Evolutionary conservation across 2,329 filamentous ascomycete genomes (phyloP).

Genomic region (Dactylellina cionopaga): DNA sequence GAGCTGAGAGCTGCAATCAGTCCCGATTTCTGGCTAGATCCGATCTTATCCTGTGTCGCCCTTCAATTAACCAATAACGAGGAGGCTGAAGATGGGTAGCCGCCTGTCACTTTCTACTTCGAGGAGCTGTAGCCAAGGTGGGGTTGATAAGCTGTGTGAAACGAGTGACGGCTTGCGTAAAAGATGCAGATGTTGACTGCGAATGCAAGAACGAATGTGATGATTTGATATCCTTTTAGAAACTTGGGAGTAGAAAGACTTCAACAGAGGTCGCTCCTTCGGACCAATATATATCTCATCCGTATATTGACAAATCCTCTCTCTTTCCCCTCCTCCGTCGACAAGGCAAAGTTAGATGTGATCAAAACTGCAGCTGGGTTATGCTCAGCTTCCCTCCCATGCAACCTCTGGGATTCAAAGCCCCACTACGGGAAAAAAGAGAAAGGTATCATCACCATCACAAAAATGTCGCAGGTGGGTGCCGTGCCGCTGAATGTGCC

Average conservation of each 20-base stretch:
- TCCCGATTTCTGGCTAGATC: conserved; percentile 15
- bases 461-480: conserved; percentile 33
- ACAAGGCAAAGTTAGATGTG: conserved; percentile 27
- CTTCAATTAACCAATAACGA: conserved; percentile 19
- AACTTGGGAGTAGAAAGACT: background rate
- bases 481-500: conserved; percentile 37
- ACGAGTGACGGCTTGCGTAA: conserved; percentile 23
- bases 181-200: conserved; percentile 2
- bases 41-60: conserved; percentile 7
- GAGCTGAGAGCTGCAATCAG: conserved; percentile 24
- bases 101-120: conserved; percentile 36
- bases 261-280: conserved; percentile 11
- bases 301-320: conserved; percentile 33
- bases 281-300: conserved; percentile 33
- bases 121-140: conserved; percentile 8
- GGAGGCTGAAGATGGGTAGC: conserved; percentile 33
- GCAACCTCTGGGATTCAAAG: conserved; percentile 42
- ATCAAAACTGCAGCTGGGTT: conserved; percentile 39
- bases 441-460: conserved; percentile 20
- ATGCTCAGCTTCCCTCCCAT: conserved; percentile 40
- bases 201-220: conserved; percentile 28
- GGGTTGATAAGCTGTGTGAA: conserved; percentile 10
- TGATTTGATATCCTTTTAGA: conserved; percentile 9
- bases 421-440: conserved; percentile 40
- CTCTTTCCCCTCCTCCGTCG: conserved; percentile 29